Evolutionary conservation across 306 rosid species (phyloP).

Genomic region (Psophocarpus tetragonolobus): DNA sequence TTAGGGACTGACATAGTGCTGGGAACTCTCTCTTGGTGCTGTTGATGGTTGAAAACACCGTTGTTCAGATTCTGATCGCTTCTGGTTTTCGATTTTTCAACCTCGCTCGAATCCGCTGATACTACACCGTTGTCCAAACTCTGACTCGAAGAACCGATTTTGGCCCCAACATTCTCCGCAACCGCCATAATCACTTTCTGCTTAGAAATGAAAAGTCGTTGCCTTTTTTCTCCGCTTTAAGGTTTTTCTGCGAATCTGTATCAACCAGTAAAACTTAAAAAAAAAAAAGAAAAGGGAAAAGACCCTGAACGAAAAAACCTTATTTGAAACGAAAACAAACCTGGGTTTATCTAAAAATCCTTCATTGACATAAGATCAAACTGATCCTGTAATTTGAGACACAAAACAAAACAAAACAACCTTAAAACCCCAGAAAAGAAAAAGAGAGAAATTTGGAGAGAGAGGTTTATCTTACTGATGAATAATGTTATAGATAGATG

Average conservation of each 20-base stretch:
- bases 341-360: conserved; percentile 52
- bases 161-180: conserved; percentile 76
- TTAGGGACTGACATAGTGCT: conserved; percentile 43
- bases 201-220: conserved; percentile 28
- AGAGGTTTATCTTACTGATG: conserved; percentile 31
- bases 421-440: conserved; percentile 21
- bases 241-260: conserved; percentile 39
- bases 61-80: conserved; percentile 54
- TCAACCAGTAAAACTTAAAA: neutral
- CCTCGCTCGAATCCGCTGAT: conserved; percentile 58
- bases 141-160: conserved; percentile 48
- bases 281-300: no score
- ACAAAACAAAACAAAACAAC: conserved; percentile 5
- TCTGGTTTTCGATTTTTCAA: conserved; percentile 61
- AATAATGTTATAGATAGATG: conserved; percentile 20
- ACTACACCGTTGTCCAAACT: conserved; percentile 56
- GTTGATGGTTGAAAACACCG: conserved; percentile 35
- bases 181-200: conserved; percentile 72
- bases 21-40: conserved; percentile 46
- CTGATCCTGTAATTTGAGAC: conserved; percentile 52
- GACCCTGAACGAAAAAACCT: neutral
- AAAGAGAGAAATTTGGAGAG: conserved; percentile 23
- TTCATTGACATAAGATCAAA: conserved; percentile 45
- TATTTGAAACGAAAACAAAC: conserved; percentile 31
- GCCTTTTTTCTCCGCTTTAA: conserved; percentile 1